Percentiles rank a stretch among this genome's conserved stretches.
Conservation (phyloP, 352 stramenopile species). For the Globisporangium irregulare region DNA sequence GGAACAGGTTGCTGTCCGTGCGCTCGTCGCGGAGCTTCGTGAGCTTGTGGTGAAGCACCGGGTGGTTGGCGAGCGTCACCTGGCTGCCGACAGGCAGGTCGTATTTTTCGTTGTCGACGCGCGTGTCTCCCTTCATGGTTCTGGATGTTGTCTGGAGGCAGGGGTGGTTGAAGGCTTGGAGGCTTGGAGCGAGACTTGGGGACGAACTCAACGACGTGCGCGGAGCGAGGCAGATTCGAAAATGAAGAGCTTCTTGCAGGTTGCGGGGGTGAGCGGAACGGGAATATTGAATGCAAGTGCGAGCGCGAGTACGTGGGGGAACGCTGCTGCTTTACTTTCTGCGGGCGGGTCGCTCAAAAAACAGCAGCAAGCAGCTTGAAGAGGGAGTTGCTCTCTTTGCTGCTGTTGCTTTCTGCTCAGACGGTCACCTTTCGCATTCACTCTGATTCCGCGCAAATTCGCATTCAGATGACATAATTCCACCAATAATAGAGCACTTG, state of each 20-base stretch:
- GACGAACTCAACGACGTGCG: constrained; percentile 12
- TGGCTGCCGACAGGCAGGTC: constrained; percentile 62
- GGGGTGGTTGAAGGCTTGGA: background rate
- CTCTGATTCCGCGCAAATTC: constrained; percentile 19
- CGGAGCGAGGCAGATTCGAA: constrained; percentile 16
- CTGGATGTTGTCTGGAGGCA: background rate
- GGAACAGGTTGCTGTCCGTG: constrained; percentile 92
- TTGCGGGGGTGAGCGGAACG: background rate
- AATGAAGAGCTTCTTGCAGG: constrained; percentile 16
- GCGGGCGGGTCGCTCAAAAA: background rate
- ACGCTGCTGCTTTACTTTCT: background rate
- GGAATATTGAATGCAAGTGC: constrained; percentile 12
- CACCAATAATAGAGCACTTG: constrained; percentile 12
- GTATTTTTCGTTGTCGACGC: constrained; percentile 64
- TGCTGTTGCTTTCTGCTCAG: background rate
- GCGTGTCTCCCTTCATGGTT: constrained; percentile 62
- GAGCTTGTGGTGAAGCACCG: constrained; percentile 95
- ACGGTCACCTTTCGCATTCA: constrained; percentile 14
- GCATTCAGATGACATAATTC: constrained; percentile 22
- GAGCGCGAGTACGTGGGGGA: background rate
- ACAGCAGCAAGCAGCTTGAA: constrained; percentile 3
- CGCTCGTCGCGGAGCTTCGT: constrained; percentile 94
- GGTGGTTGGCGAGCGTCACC: constrained; percentile 87
- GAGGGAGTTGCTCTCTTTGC: constrained; percentile 2
- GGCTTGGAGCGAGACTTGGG: background rate